Conservation (phyloP, 345 rosid species). For the Corchorus capsularis region DNA sequence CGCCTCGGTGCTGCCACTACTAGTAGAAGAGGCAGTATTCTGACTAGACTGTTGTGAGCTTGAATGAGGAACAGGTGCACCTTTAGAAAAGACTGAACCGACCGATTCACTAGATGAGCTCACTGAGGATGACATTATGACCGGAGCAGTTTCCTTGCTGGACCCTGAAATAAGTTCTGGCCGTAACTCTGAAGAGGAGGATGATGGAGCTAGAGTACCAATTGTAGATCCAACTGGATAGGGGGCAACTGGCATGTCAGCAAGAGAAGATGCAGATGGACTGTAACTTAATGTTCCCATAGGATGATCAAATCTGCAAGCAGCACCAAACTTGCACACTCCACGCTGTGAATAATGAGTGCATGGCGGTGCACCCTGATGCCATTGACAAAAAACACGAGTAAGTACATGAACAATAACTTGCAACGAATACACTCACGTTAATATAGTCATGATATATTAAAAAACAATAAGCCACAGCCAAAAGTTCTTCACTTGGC, state of each 20-base stretch:
- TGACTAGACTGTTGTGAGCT: slow-evolving; percentile 45
- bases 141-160: slow-evolving; percentile 38
- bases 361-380: slow-evolving; percentile 71
- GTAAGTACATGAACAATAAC: background rate
- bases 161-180: slow-evolving; percentile 56
- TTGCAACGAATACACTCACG: background rate
- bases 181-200: slow-evolving; percentile 60
- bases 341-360: slow-evolving; percentile 62
- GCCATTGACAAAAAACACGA: background rate
- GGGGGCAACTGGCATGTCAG: slow-evolving; percentile 74
- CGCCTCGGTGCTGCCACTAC: slow-evolving; percentile 24
- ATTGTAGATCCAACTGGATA: slow-evolving; percentile 70
- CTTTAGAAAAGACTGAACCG: slow-evolving; percentile 41
- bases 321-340: slow-evolving; percentile 66
- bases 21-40: slow-evolving; percentile 47
- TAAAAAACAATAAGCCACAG: background rate
- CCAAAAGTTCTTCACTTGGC: background rate
- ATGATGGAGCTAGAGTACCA: slow-evolving; percentile 69
- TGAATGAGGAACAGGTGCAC: slow-evolving; percentile 33
- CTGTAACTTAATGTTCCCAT: slow-evolving; percentile 60
- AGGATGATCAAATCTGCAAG: slow-evolving; percentile 87
- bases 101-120: slow-evolving; percentile 46
- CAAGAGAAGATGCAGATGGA: slow-evolving; percentile 77
- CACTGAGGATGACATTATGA: slow-evolving; percentile 42
- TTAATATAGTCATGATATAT: background rate